Evolutionary conservation across 1,284 basidiomycete species (phyloP).

Genomic region (Flammula alnicola): DNA sequence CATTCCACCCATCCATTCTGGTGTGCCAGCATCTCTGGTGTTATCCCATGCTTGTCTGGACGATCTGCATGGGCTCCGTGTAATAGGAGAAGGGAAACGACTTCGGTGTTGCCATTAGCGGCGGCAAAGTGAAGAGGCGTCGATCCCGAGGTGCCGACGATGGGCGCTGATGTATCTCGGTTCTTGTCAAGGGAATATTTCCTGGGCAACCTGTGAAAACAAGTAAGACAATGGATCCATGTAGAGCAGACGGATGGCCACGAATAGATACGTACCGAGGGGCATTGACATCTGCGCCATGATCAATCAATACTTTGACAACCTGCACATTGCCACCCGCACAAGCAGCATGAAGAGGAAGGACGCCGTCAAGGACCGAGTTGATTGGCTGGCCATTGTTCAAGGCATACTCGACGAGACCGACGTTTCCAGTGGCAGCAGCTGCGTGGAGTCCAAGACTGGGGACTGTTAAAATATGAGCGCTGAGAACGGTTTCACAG

Average conservation of each 20-base stretch:
- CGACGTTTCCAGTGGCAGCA: slow-evolving; percentile 86
- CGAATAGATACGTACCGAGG: slow-evolving; percentile 56
- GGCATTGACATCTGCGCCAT: slow-evolving; percentile 93
- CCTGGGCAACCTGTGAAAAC: slow-evolving; percentile 63
- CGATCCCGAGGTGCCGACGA: slow-evolving; percentile 82
- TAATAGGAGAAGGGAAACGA: slow-evolving; percentile 77
- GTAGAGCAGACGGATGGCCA: slow-evolving; percentile 2
- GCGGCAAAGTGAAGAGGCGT: slow-evolving; percentile 95
- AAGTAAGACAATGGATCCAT: slow-evolving; percentile 16
- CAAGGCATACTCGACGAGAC: slow-evolving; percentile 86
- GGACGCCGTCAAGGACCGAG: slow-evolving; percentile 88
- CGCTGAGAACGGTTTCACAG: slow-evolving; percentile 3
- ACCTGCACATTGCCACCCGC: slow-evolving; percentile 87
- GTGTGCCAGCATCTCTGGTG: slow-evolving; percentile 74
- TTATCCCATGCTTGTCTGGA: slow-evolving; percentile 86
- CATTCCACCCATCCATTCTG: slow-evolving; percentile 71
- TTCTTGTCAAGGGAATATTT: slow-evolving; percentile 79
- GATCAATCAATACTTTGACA: slow-evolving; percentile 84
- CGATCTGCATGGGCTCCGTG: slow-evolving; percentile 80
- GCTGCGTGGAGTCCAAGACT: slow-evolving; percentile 90
- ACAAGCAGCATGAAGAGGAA: slow-evolving; percentile 90
- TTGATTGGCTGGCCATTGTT: slow-evolving; percentile 94
- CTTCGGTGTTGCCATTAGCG: slow-evolving; percentile 83
- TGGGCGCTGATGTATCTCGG: slow-evolving; percentile 64
- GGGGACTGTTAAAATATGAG: slow-evolving; percentile 58